phyloP scores from a whole-genome alignment of 371 early-diverging fungal genomes.

The Capniomyces stellatus region DNA sequence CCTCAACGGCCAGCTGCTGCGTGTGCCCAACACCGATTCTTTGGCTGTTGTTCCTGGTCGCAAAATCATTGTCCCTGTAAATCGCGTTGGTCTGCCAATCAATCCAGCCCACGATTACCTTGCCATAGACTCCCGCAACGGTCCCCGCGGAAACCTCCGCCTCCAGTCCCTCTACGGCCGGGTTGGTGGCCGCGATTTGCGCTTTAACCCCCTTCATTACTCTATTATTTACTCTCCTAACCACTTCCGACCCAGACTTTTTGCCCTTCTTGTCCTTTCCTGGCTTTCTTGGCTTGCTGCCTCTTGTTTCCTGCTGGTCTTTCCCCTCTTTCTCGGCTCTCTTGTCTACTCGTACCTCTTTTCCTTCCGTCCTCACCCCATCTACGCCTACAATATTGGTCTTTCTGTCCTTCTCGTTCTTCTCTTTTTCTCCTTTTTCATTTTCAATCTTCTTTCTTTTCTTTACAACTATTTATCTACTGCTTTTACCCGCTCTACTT shows the following conservation, averaged over 20 bases:
- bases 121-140: constrained; percentile 17
- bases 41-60: constrained; percentile 43
- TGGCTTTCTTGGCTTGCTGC: neutral
- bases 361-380: neutral
- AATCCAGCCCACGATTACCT: constrained; percentile 37
- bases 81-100: constrained; percentile 35
- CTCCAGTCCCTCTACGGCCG: constrained; percentile 25
- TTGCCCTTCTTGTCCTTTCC: neutral
- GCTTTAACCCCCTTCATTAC: constrained; percentile 24
- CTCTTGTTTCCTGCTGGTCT: neutral
- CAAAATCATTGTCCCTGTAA: constrained; percentile 52
- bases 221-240: constrained; percentile 44
- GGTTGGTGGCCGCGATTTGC: constrained; percentile 16
- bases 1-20: constrained; percentile 37
- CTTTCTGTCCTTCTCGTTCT: neutral
- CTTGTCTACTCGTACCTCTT: neutral
- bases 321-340: neutral
- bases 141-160: constrained; percentile 36
- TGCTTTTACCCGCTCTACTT: too few species aligned
- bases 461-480: too few species aligned
- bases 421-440: neutral
- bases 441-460: neutral
- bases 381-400: constrained; percentile 1
- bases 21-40: constrained; percentile 36
- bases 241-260: constrained; percentile 3